A percentile compares a stretch with the other conserved stretches of the same genome.
These are phyloP conservation scores for Microcera coccophila DNA, from an alignment of 2,329 filamentous ascomycete species.

Conservation along the genomic window DNA sequence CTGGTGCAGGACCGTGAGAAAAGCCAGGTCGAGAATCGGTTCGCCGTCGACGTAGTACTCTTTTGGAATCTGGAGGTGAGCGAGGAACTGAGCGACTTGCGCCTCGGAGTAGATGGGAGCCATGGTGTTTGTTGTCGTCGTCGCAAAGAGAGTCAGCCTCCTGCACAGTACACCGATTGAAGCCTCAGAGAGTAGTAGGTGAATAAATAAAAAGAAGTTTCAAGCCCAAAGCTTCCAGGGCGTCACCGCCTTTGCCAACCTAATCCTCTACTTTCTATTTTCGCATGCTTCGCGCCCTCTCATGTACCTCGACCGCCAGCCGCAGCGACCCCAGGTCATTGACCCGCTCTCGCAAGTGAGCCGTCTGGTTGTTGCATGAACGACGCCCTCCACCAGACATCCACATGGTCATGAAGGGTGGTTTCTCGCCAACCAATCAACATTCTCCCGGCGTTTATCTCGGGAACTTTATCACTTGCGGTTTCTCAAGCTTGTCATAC, in stretches of 20 bases:
- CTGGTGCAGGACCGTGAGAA: constrained; percentile 39
- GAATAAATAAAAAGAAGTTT: neutral
- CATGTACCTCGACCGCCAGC: too few relatives aligned
- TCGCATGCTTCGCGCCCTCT: too few relatives aligned
- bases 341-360: neutral
- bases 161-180: too few relatives aligned
- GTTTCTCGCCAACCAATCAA: constrained; percentile 19
- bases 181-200: neutral
- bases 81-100: constrained; percentile 29
- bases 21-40: constrained; percentile 25
- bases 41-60: constrained; percentile 26
- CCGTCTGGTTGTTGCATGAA: constrained; percentile 5
- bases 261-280: too few relatives aligned
- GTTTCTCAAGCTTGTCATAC: too few relatives aligned
- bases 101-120: constrained; percentile 26
- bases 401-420: constrained; percentile 5
- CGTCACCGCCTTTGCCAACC: too few relatives aligned
- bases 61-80: constrained; percentile 25
- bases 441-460: constrained; percentile 26
- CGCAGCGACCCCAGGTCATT: neutral
- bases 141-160: neutral
- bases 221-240: too few relatives aligned
- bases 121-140: constrained; percentile 15
- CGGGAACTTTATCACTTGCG: constrained; percentile 13
- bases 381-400: constrained; percentile 8